Base-by-base conservation (phyloP, 371 early-diverging fungal genomes). In the Circinella umbellata region DNA sequence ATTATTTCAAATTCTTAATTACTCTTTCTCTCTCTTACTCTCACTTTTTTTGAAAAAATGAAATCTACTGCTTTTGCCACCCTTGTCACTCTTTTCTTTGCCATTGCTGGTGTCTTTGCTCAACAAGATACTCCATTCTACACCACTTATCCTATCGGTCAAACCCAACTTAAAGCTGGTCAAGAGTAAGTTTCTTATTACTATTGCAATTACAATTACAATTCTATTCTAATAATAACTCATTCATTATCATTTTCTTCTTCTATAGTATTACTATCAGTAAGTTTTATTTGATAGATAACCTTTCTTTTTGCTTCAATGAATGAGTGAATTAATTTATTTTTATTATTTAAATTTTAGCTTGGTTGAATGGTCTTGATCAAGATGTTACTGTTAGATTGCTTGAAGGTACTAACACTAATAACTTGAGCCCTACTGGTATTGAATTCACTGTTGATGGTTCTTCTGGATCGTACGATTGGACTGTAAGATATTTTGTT, bases 291-390 rank as follows among this genome's bases (percentile, higher is more conserved):
- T 36, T 36, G 2, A 51, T 51, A 14, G 18, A 61, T 39, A 4
- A 10, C 39, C 34, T 13, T 14, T 15, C 2, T 51, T 14, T 8
- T 17, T n/a, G 0, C 0, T 51, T 1, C 3, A 1, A 14, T 15
- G 5, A 63, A 18, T 7, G 18, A 4, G 20, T 47, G n/a, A 38
- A 47, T 38, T 63, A 27, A 11, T 35, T 54, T 8, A 37, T 68
- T 51, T n/a, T 13, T 13, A 4, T 13, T 17, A 51, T 4, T 8
- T 4, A n/a, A 13, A 14, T 51, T 0, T 4, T 67, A 71, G 71
- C 15, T 14, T 71, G 71, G 71, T 54, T 55, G n/a, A 71, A 71
- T 48, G 71, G 71, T 18, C 14, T 71, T 11, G 55, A 71, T 63
- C 51, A 63, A 37, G 11, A 53, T 5, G 67, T 67, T 11, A 63